phyloP scores from a whole-genome alignment of 108 stramenopile genomes.

The Skeletonema tropicum region DNA sequence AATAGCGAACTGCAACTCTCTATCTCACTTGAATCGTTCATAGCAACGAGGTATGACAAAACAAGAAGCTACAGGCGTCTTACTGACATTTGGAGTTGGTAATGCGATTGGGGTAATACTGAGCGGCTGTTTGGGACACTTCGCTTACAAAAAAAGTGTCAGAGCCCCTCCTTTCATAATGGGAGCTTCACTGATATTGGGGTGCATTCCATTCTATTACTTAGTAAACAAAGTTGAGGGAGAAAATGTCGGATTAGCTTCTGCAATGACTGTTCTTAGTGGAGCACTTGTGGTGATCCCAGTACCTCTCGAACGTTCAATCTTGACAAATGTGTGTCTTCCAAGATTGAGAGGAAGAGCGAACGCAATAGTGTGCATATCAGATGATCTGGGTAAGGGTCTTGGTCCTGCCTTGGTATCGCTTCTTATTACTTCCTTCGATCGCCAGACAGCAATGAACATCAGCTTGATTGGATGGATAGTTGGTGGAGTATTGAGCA shows the following conservation, averaged over 20 bases:
- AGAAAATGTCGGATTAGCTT: conserved; percentile 25
- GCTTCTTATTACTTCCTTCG: conserved; percentile 44
- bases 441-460: conserved; percentile 50
- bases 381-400: conserved; percentile 69
- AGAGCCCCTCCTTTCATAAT: conserved; percentile 46
- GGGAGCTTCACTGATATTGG: conserved; percentile 40
- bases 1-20: neutral
- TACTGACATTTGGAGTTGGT: conserved; percentile 56
- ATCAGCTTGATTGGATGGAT: conserved; percentile 56
- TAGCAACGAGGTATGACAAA: conserved; percentile 48
- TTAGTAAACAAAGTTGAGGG: conserved; percentile 31
- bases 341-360: conserved; percentile 53
- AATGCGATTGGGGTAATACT: conserved; percentile 53
- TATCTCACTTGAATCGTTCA: neutral
- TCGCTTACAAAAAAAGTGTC: conserved; percentile 46
- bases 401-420: conserved; percentile 56
- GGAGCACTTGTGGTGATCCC: conserved; percentile 13
- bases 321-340: conserved; percentile 56
- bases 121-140: conserved; percentile 39
- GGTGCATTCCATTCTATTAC: conserved; percentile 52
- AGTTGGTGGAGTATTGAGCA: conserved; percentile 46
- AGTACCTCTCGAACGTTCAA: conserved; percentile 56
- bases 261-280: conserved; percentile 26
- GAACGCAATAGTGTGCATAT: conserved; percentile 46
- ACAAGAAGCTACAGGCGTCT: conserved; percentile 46